These are phyloP conservation scores for Penicillium sp. DNA, from an alignment of 2,329 filamentous ascomycete species.

Conservation along the genomic window DNA sequence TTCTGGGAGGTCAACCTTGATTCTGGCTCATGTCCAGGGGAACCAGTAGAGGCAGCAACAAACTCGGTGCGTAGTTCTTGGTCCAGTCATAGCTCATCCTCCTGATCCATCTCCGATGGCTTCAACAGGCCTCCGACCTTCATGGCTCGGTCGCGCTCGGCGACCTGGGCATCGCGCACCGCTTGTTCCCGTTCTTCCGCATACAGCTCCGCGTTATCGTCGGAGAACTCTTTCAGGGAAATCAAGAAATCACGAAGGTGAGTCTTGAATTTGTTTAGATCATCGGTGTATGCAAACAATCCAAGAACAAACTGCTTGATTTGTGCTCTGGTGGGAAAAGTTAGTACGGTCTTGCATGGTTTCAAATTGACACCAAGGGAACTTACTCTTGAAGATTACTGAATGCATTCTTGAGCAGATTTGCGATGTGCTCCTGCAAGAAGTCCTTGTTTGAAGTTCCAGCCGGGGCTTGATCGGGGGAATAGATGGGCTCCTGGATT, in stretches of 20 bases:
- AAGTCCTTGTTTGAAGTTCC: conserved; percentile 92
- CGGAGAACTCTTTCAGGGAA: conserved; percentile 93
- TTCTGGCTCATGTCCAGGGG: conserved; percentile 19
- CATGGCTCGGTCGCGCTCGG: conserved; percentile 86
- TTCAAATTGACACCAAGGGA: neutral
- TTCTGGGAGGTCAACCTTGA: conserved; percentile 21
- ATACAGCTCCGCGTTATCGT: conserved; percentile 91
- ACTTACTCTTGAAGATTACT: conserved; percentile 84
- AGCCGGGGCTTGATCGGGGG: conserved; percentile 73
- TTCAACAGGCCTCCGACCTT: conserved; percentile 96
- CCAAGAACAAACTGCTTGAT: conserved; percentile 88
- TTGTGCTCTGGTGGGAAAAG: conserved; percentile 62
- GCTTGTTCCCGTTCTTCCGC: conserved; percentile 93
- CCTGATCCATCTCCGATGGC: conserved; percentile 88
- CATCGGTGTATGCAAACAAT: conserved; percentile 81
- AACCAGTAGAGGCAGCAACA: conserved; percentile 34
- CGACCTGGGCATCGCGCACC: conserved; percentile 77
- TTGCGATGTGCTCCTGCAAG: conserved; percentile 81
- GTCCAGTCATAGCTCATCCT: conserved; percentile 80
- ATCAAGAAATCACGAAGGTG: conserved; percentile 96
- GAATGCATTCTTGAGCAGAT: conserved; percentile 84
- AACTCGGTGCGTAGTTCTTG: conserved; percentile 66
- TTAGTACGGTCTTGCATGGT: conserved; percentile 8
- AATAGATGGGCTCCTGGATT: conserved; percentile 89
- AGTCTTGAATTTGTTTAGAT: conserved; percentile 92